A percentile compares a stretch with the other conserved stretches of the same genome.
Evolutionary conservation across 768 basidiomycete species (phyloP).

Genomic region (Cystobasidium tubakii): DNA sequence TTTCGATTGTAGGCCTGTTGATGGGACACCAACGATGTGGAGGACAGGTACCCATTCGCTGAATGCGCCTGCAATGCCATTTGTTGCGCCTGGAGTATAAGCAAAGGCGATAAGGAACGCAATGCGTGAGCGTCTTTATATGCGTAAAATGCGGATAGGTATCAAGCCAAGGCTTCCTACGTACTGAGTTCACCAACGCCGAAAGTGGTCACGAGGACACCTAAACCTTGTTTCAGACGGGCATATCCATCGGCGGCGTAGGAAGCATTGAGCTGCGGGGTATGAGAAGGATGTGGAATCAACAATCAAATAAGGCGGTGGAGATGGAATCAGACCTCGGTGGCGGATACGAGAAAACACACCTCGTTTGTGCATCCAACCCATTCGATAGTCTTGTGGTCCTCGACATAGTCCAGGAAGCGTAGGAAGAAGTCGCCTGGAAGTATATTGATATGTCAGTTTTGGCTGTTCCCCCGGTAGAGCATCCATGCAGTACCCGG

Average conservation of each 20-base stretch:
- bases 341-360: background rate
- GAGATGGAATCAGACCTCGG: background rate
- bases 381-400: slow-evolving; percentile 34
- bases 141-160: too few species aligned
- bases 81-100: slow-evolving; percentile 18
- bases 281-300: background rate
- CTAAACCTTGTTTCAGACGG: slow-evolving; percentile 67
- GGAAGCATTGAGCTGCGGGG: slow-evolving; percentile 25
- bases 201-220: slow-evolving; percentile 72
- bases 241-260: slow-evolving; percentile 62
- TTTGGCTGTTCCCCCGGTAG: background rate
- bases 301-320: too few species aligned
- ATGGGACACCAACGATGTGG: slow-evolving; percentile 79
- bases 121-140: too few species aligned
- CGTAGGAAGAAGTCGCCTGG: slow-evolving; percentile 37
- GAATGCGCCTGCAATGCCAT: slow-evolving; percentile 50
- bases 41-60: slow-evolving; percentile 85
- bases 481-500: background rate
- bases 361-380: slow-evolving; percentile 33
- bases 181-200: slow-evolving; percentile 88
- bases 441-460: background rate
- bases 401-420: slow-evolving; percentile 36
- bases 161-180: too few species aligned
- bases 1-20: slow-evolving; percentile 59
- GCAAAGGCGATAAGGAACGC: background rate